A percentile compares a stretch with the other conserved stretches of the same genome.
Conservation (phyloP, 768 basidiomycete species). For the Boletus reticuloceps region DNA sequence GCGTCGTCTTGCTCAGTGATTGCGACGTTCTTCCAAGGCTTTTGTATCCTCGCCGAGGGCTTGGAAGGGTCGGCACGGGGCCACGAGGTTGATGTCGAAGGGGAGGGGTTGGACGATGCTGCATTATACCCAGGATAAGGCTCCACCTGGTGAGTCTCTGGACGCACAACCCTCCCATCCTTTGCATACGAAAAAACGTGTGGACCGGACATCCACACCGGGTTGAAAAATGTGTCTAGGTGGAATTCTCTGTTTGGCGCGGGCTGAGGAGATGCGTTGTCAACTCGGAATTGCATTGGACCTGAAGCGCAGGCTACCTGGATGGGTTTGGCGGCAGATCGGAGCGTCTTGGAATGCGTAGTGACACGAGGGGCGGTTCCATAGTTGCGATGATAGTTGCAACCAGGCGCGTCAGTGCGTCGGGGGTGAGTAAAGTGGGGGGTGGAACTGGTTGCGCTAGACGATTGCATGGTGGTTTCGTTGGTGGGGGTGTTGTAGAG, state of each 20-base stretch:
- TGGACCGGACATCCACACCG: conserved; percentile 34
- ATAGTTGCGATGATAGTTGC: background rate
- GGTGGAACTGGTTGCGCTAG: background rate
- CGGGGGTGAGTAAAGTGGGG: background rate
- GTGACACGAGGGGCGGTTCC: background rate
- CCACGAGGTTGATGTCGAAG: background rate
- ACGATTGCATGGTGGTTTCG: background rate
- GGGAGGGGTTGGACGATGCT: background rate
- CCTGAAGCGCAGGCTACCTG: background rate
- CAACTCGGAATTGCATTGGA: background rate
- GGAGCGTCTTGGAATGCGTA: background rate
- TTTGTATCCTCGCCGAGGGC: background rate
- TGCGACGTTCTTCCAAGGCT: conserved; percentile 30
- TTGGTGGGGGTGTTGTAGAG: background rate
- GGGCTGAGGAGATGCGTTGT: background rate
- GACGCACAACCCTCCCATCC: conserved; percentile 17
- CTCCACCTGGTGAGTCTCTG: background rate
- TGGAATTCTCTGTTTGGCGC: conserved; percentile 41
- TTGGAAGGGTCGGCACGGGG: background rate
- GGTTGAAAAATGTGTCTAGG: conserved; percentile 45
- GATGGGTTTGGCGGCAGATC: background rate
- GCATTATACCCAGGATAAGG: background rate
- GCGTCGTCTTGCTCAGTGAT: conserved; percentile 29
- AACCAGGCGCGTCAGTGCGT: background rate
- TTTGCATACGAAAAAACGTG: conserved; percentile 21